A percentile compares a stretch with the other conserved stretches of the same genome.
Evolutionary conservation across 2,329 filamentous ascomycete genomes (phyloP).

Genomic region (Verticillium alfalfae): DNA sequence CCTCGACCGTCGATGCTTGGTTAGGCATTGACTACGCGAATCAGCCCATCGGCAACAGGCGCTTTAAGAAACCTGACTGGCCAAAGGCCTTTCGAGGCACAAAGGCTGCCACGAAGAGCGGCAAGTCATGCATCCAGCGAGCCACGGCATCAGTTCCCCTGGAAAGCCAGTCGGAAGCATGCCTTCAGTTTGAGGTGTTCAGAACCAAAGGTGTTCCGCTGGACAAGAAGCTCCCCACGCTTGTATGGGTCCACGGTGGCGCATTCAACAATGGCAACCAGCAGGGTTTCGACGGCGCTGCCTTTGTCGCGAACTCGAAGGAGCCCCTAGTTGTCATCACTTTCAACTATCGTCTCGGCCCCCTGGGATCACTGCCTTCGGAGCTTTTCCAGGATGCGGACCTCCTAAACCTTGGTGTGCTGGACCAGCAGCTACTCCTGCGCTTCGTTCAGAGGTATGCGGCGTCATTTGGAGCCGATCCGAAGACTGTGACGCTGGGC

Average conservation of each 20-base stretch:
- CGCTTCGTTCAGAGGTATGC: conserved; percentile 50
- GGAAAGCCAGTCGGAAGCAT: conserved; percentile 4
- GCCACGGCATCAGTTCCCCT: conserved; percentile 9
- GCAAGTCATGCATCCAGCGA: conserved; percentile 36
- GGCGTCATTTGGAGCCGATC: conserved; percentile 46
- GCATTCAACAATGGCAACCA: not conserved
- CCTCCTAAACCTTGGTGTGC: conserved; percentile 46
- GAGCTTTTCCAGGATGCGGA: conserved; percentile 26
- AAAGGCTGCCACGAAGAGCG: conserved; percentile 29
- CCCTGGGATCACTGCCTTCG: conserved; percentile 37
- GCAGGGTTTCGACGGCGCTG: conserved; percentile 8
- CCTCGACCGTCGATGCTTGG: conserved; percentile 33
- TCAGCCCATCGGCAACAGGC: conserved; percentile 30
- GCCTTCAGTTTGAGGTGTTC: conserved; percentile 8
- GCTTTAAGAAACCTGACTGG: conserved; percentile 33
- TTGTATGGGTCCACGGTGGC: conserved; percentile 11
- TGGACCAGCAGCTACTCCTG: conserved; percentile 46
- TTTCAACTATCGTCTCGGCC: conserved; percentile 18
- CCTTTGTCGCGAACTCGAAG: conserved; percentile 16
- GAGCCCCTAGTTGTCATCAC: conserved; percentile 19
- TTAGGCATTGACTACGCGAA: conserved; percentile 39
- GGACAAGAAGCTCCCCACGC: conserved; percentile 9
- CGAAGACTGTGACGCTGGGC: conserved; percentile 43
- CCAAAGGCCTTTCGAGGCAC: conserved; percentile 32
- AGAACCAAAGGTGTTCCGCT: conserved; percentile 20